Base-by-base conservation (phyloP, 192 early-diverging fungal species). In the Rhizophagus clarus region DNA sequence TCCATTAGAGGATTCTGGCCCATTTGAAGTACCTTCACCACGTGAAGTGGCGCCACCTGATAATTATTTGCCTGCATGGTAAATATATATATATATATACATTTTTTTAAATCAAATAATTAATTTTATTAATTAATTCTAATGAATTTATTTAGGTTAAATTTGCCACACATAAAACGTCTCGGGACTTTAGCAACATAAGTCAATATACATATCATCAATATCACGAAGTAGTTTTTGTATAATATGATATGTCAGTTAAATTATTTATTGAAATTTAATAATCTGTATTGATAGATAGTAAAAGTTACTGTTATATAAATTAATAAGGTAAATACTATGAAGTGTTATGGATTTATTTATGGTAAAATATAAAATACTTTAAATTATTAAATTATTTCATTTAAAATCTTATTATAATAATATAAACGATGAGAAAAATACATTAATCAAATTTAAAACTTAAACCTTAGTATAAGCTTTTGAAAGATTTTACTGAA, bases 1-100 rank as follows among this genome's bases (percentile, higher is more conserved):
- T 34, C 87, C 88, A 17, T 77, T 89, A 61, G 90, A 91, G 70
- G 88, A 89, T 82, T 88, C 87, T 12, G 86, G 85, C 26, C 88
- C 89, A 63, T 91, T 89, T 79, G 89, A 90, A 76, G 83, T 88
- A 11, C 89, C 89, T 74, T 79, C 82, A 61, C 80, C 85, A 49
- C 85, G 88, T n/a, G 85, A 84, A 32, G 76, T 85, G 1, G 2
- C 79, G n/a, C 81, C 81, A 24, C 80, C 82, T 20, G 87, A 84
- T 77, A 74, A 84, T 29, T 88, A 90, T 82, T 66, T 90, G 34
- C 87, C 89, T 28, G 72, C 77, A 40, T 88, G 85, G 81, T 79
- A 49, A 79, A 82, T 28, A 76, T 6, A 34, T 34, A 5, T 6
- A 83, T 40, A 81, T 83, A 37, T 22, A 37, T 37, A 31, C 34